Conservation (phyloP, 768 basidiomycete species). For the Psilocybe cubensis region DNA sequence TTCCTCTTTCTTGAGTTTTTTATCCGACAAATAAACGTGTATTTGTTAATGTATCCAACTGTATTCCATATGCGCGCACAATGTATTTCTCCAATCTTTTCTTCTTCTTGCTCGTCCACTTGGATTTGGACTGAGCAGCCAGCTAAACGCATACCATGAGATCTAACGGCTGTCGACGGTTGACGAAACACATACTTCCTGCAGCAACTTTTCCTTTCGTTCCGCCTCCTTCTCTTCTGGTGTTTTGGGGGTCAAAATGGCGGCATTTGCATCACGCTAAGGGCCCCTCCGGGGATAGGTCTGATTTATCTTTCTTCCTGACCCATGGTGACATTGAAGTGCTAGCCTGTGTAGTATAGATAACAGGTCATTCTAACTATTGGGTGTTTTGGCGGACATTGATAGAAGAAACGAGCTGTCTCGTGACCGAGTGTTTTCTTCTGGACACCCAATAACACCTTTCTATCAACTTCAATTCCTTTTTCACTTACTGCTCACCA, state of each 20-base stretch:
- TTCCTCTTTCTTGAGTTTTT: conserved; percentile 92
- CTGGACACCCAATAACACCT: too few relatives aligned
- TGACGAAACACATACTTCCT: conserved; percentile 50
- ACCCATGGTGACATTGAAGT: too few relatives aligned
- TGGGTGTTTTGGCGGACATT: too few relatives aligned
- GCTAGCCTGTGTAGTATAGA: too few relatives aligned
- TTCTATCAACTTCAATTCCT: too few relatives aligned
- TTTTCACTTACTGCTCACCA: too few relatives aligned
- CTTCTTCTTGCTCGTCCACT: conserved; percentile 84
- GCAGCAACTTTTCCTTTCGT: conserved; percentile 57
- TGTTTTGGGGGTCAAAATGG: conserved; percentile 59
- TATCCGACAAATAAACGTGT: conserved; percentile 58
- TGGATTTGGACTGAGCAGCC: conserved; percentile 59
- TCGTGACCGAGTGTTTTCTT: too few relatives aligned
- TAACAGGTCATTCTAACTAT: too few relatives aligned
- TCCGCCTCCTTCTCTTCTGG: conserved; percentile 64
- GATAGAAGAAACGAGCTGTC: too few relatives aligned
- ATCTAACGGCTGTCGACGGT: not conserved
- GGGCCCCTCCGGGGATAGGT: conserved; percentile 18
- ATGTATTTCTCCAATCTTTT: conserved; percentile 93
- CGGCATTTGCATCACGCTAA: conserved; percentile 57
- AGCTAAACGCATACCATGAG: conserved; percentile 34
- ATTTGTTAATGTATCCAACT: not conserved
- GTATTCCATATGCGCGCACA: conserved; percentile 46
- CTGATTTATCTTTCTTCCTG: conserved; percentile 27